A percentile compares a stretch with the other conserved stretches of the same genome.
These are phyloP conservation scores for Wolfiporia cocos DNA, from an alignment of 1,284 basidiomycete genomes.

Conservation along the genomic window DNA sequence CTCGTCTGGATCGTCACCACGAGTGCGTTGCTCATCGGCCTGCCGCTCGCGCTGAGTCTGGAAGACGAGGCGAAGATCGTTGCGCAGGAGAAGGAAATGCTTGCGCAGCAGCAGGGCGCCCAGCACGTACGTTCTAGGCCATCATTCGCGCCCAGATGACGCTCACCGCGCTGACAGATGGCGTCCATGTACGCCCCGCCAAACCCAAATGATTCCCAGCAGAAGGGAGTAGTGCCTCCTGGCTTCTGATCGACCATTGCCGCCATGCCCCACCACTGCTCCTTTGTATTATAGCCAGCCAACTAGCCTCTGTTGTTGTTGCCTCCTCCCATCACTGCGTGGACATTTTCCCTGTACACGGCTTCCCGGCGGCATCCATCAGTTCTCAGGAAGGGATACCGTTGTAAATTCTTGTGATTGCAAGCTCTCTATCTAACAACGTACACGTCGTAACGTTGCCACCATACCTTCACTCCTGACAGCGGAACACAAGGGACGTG, in stretches of 20 bases:
- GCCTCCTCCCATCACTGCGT: not conserved
- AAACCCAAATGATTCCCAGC: conserved; percentile 35
- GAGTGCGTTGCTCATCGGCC: conserved; percentile 86
- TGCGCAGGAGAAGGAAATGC: conserved; percentile 92
- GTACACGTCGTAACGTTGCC: too few species aligned
- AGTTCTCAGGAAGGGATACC: not conserved
- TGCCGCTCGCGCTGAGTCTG: conserved; percentile 88
- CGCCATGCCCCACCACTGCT: not conserved
- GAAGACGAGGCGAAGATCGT: conserved; percentile 96
- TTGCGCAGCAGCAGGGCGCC: conserved; percentile 88
- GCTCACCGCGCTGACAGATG: conserved; percentile 12
- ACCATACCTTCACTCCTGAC: too few species aligned
- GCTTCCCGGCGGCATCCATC: not conserved
- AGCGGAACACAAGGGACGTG: too few species aligned
- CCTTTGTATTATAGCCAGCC: not conserved
- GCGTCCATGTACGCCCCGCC: conserved; percentile 45
- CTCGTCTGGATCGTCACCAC: conserved; percentile 95
- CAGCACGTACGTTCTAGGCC: conserved; percentile 63
- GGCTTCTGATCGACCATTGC: conserved; percentile 46
- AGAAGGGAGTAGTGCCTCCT: conserved; percentile 69
- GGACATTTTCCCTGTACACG: not conserved
- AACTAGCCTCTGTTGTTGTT: not conserved
- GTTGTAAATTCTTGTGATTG: too few species aligned
- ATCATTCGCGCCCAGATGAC: conserved; percentile 2
- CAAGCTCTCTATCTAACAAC: too few species aligned